Base-by-base conservation (phyloP, 257 asterid species). In the Nicotiana benthamiana region DNA sequence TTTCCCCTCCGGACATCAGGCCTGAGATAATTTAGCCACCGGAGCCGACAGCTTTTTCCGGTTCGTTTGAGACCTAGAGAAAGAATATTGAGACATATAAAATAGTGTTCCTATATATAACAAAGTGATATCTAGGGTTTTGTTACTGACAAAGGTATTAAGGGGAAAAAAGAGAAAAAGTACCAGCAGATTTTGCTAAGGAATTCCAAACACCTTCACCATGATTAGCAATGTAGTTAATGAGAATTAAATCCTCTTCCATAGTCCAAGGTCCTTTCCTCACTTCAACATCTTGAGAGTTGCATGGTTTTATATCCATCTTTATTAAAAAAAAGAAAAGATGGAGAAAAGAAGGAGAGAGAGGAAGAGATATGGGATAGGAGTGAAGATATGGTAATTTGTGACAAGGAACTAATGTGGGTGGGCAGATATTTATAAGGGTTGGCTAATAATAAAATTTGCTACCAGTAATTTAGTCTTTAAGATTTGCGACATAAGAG, bases 211-310 rank as follows among this genome's bases (percentile, higher is more conserved):
- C 98, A 63, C 99, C 99, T 91, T 95, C 99, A 1, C 99, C 99
- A n/a, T 95, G 99, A 83, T 93, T 95, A 1, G 96, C 97, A 76
- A 95, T 95, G 86, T 95, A 92, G 85, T 95, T 95, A 80, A 95
- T 95, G 89, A 95, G 95, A 78, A 95, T 93, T 30, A 95, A 86
- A 84, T 95, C 99, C 79, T 95, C 99, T 83, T 95, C 99, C 99
- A 95, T 95, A 18, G 99, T 95, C 99, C 99, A 95, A 75, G 99
- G 99, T 6, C 99, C 99, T 90, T 93, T 95, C 89, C 99, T 89
- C 79, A 95, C 97, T 88, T 95, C 98, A 83, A 75, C 91, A 34
- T 93, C 99, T 87, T 87, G 90, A 77, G 96, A 90, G 79, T 85
- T 93, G 91, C 93, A 87, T 88, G 95, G 88, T 82, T 86, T 91